phyloP scores from a whole-genome alignment of 2,329 filamentous ascomycete genomes.

The Lasiodiplodia hormozganensis region DNA sequence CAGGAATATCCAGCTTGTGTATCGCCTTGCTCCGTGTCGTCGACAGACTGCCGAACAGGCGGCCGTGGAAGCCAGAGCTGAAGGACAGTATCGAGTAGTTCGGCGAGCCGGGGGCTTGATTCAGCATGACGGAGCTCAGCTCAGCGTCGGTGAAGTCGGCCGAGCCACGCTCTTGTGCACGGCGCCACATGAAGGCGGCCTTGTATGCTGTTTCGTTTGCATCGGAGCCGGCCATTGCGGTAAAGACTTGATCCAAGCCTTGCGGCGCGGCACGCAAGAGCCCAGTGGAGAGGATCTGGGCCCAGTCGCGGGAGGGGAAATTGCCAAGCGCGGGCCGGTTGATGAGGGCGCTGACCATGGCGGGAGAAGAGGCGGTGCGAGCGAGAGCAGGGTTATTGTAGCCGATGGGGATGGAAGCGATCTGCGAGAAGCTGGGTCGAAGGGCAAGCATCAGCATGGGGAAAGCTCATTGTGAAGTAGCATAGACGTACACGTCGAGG shows the following conservation, averaged over 20 bases:
- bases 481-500: conserved; percentile 68
- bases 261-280: conserved; percentile 83
- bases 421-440: conserved; percentile 75
- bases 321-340: conserved; percentile 90
- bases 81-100: conserved; percentile 87
- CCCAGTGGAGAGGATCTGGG: conserved; percentile 77
- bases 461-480: neutral
- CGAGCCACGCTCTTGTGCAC: conserved; percentile 78
- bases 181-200: conserved; percentile 92
- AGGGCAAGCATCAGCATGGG: neutral
- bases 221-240: conserved; percentile 85
- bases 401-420: conserved; percentile 88
- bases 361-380: conserved; percentile 72
- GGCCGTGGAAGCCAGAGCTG: conserved; percentile 87
- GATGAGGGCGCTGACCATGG: conserved; percentile 82
- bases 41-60: conserved; percentile 84
- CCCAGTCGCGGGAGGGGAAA: conserved; percentile 88
- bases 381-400: conserved; percentile 87
- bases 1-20: conserved; percentile 93
- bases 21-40: conserved; percentile 93
- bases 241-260: conserved; percentile 88
- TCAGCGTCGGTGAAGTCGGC: conserved; percentile 84
- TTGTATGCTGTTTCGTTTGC: conserved; percentile 96
- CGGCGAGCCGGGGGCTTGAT: conserved; percentile 78
- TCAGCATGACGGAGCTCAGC: conserved; percentile 77